Percentiles rank a stretch among this genome's conserved stretches.
Evolutionary conservation across 2,329 filamentous ascomycete genomes (phyloP).

Genomic region (Plenodomus biglobosus): DNA sequence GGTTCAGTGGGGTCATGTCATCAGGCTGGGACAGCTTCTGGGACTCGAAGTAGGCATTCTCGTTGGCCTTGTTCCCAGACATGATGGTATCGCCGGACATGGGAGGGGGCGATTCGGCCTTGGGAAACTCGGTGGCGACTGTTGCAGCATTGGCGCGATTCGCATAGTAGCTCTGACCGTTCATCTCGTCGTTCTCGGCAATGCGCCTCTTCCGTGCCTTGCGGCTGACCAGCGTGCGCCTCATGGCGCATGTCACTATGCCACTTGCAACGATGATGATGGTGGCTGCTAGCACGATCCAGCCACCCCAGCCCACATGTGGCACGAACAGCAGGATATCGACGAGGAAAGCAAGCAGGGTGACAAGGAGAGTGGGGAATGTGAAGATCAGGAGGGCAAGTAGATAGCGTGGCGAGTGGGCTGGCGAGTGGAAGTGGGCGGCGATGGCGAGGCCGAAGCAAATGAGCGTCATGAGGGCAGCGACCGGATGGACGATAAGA

Average conservation of each 20-base stretch:
- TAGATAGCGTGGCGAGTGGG: conserved; percentile 87
- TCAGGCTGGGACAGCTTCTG: conserved; percentile 63
- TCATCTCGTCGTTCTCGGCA: conserved; percentile 95
- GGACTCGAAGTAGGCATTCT: conserved; percentile 66
- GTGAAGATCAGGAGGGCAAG: conserved; percentile 82
- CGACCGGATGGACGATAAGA: conserved; percentile 89
- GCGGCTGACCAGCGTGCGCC: conserved; percentile 83
- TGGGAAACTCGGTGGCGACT: conserved; percentile 46
- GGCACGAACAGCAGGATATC: conserved; percentile 94
- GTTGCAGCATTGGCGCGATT: conserved; percentile 43
- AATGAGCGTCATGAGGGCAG: conserved; percentile 79
- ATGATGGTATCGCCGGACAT: conserved; percentile 58
- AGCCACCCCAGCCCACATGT: conserved; percentile 91
- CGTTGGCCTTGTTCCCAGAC: conserved; percentile 54
- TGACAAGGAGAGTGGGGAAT: conserved; percentile 79
- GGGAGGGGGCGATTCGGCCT: conserved; percentile 58
- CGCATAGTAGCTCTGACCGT: conserved; percentile 83
- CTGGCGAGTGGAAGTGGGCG: conserved; percentile 83
- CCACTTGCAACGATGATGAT: conserved; percentile 80
- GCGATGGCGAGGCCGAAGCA: conserved; percentile 78
- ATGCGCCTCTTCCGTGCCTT: conserved; percentile 93
- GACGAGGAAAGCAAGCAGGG: conserved; percentile 84
- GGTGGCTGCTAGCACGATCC: conserved; percentile 86
- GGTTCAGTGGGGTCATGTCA: conserved; percentile 70
- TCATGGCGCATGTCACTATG: conserved; percentile 91